phyloP scores from a whole-genome alignment of 192 early-diverging fungal genomes.

The Backusella luteola region DNA sequence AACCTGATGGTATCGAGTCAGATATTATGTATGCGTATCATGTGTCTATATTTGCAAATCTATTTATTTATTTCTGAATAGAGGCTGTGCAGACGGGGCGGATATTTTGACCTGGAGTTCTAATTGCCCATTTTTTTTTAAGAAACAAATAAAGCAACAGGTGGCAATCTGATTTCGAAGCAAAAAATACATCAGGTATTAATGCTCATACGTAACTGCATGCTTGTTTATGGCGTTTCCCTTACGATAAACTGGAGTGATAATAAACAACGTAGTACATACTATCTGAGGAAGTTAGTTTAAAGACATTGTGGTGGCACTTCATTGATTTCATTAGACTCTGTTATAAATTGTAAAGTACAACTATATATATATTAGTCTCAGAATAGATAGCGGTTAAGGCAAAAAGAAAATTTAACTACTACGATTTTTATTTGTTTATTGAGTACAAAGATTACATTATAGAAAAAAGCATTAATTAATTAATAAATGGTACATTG shows the following conservation, averaged over 20 bases:
- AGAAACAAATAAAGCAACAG: neutral
- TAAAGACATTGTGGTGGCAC: too few relatives aligned
- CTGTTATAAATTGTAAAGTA: too few relatives aligned
- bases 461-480: neutral
- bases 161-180: too few relatives aligned
- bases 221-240: too few relatives aligned
- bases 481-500: neutral
- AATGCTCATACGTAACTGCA: too few relatives aligned
- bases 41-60: neutral
- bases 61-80: neutral
- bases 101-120: neutral
- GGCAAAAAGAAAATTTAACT: neutral
- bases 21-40: neutral
- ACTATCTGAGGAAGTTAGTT: too few relatives aligned
- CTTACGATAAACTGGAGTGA: too few relatives aligned
- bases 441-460: neutral
- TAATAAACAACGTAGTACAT: too few relatives aligned
- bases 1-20: neutral
- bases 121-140: neutral
- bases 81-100: neutral
- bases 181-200: too few relatives aligned
- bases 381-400: too few relatives aligned
- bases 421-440: neutral
- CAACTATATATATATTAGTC: too few relatives aligned
- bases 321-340: too few relatives aligned